These are phyloP conservation scores for Pogostemon cablin DNA, from an alignment of 257 asterid genomes.

Conservation along the genomic window DNA sequence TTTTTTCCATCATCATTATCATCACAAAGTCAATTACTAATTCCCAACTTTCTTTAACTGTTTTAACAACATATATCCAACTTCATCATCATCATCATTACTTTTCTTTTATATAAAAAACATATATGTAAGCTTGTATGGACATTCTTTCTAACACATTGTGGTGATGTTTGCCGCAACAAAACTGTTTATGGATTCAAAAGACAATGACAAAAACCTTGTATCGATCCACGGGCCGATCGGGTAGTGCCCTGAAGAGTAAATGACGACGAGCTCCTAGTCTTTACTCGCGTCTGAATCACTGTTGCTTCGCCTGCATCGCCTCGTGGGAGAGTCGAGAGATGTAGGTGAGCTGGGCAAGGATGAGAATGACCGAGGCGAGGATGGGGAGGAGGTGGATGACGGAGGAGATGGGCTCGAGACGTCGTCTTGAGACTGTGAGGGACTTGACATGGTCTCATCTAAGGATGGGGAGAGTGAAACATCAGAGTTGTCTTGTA, in stretches of 20 bases:
- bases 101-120: neutral
- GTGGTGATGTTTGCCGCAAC: slow-evolving; percentile 26
- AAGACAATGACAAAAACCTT: slow-evolving; percentile 45
- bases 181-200: slow-evolving; percentile 35
- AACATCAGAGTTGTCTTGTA: slow-evolving; percentile 46
- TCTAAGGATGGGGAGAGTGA: slow-evolving; percentile 26
- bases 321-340: slow-evolving; percentile 53
- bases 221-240: slow-evolving; percentile 18
- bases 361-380: slow-evolving; percentile 43
- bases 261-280: neutral
- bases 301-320: slow-evolving; percentile 39
- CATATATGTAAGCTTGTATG: neutral
- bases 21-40: slow-evolving; percentile 37
- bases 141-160: slow-evolving; percentile 29
- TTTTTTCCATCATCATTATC: slow-evolving; percentile 16
- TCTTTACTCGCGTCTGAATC: slow-evolving; percentile 17
- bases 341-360: slow-evolving; percentile 51
- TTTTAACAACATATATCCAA: neutral
- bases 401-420: slow-evolving; percentile 32
- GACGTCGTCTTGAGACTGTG: slow-evolving; percentile 32
- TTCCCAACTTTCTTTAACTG: neutral
- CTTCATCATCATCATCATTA: neutral
- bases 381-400: slow-evolving; percentile 43
- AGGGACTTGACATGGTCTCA: neutral
- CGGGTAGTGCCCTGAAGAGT: slow-evolving; percentile 25